phyloP scores from a whole-genome alignment of 768 basidiomycete genomes.

The Kwoniella sp. region DNA sequence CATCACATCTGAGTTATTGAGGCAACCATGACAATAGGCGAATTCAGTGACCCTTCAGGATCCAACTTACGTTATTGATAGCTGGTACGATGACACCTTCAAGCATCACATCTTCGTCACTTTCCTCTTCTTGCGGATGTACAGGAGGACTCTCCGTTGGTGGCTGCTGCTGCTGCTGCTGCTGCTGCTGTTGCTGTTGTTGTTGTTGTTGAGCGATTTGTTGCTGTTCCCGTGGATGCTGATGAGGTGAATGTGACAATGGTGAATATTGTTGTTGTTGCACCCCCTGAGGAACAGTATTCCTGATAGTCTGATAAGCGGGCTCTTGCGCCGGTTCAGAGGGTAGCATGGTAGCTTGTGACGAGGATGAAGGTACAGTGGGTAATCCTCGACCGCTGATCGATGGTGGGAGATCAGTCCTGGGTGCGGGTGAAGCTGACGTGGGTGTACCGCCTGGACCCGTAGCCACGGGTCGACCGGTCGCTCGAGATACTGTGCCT shows the following conservation, averaged over 20 bases:
- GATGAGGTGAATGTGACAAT: background rate
- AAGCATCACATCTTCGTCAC: constrained; percentile 68
- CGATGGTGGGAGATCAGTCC: constrained; percentile 14
- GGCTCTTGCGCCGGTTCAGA: constrained; percentile 5
- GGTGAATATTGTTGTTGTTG: background rate
- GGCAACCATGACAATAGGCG: no score
- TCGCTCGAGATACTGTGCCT: constrained; percentile 58
- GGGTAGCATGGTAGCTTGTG: constrained; percentile 44
- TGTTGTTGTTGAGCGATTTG: no score
- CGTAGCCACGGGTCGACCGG: constrained; percentile 64
- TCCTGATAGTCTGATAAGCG: constrained; percentile 20
- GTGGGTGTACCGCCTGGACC: background rate
- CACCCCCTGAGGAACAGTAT: constrained; percentile 14
- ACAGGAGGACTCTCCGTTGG: background rate
- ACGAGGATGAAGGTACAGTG: constrained; percentile 54
- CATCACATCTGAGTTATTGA: no score
- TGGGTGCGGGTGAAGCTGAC: background rate
- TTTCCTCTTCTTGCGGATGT: constrained; percentile 31
- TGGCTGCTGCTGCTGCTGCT: background rate
- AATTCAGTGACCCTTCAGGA: no score
- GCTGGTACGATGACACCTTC: constrained; percentile 94
- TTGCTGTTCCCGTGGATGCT: background rate
- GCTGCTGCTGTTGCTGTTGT: background rate
- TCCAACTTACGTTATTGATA: constrained; percentile 83
- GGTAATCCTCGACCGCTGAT: constrained; percentile 27